Percentiles rank a stretch among this genome's conserved stretches.
Evolutionary conservation across 2,329 filamentous ascomycete species (phyloP).

Genomic region (Leptographium procerum): DNA sequence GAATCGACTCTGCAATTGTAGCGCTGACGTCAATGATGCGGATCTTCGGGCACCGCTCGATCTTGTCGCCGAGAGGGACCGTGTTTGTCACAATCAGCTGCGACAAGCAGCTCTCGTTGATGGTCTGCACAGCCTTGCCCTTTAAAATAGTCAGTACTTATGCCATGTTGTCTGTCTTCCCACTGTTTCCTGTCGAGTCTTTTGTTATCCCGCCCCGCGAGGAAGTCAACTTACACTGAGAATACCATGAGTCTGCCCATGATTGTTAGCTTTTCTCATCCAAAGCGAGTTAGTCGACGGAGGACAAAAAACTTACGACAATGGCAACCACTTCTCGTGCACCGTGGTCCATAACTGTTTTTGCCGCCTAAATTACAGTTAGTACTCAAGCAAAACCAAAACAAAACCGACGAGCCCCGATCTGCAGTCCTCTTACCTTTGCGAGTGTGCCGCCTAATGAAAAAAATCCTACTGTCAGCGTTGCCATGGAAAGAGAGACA

Average conservation of each 20-base stretch:
- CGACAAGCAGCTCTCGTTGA: conserved; percentile 67
- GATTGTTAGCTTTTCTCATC: neutral
- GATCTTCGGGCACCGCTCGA: conserved; percentile 61
- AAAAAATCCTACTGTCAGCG: conserved; percentile 20
- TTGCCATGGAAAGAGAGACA: conserved; percentile 39
- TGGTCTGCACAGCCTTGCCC: conserved; percentile 78
- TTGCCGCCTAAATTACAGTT: conserved; percentile 45
- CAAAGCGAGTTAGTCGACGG: neutral
- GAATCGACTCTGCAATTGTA: conserved; percentile 61
- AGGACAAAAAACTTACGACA: conserved; percentile 32
- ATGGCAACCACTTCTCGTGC: conserved; percentile 86
- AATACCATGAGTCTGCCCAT: conserved; percentile 12
- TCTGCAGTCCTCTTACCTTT: conserved; percentile 35
- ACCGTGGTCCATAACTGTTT: conserved; percentile 76
- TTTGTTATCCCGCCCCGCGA: neutral
- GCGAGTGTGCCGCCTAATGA: conserved; percentile 29
- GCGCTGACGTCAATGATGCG: conserved; percentile 88
- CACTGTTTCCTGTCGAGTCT: no score
- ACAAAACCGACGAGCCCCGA: no score
- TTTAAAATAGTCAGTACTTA: conserved; percentile 53
- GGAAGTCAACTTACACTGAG: conserved; percentile 7
- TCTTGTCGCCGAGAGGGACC: conserved; percentile 68
- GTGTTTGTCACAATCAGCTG: conserved; percentile 87
- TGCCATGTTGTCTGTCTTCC: neutral
- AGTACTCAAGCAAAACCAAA: neutral